phyloP scores from a whole-genome alignment of 371 early-diverging fungal genomes.

The Lichtheimia corymbifera region DNA sequence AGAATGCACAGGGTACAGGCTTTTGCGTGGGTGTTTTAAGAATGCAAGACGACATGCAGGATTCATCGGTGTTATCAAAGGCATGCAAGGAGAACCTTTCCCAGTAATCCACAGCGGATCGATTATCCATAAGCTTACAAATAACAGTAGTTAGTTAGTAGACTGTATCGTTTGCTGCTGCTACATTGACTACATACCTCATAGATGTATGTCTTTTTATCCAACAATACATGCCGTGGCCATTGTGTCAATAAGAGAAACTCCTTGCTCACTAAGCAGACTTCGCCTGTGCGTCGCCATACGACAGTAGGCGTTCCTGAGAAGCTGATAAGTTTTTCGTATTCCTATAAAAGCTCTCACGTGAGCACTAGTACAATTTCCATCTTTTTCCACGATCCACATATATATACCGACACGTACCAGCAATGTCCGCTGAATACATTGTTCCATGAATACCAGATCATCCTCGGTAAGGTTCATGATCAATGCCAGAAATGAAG shows the following conservation, averaged over 20 bases:
- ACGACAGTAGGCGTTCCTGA: constrained; percentile 96
- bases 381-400: constrained; percentile 8
- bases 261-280: constrained; percentile 89
- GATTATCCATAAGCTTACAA: constrained; percentile 81
- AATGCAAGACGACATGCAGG: constrained; percentile 78
- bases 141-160: constrained; percentile 12
- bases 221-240: constrained; percentile 74
- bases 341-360: constrained; percentile 62
- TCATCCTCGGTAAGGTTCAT: constrained; percentile 91
- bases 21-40: constrained; percentile 65
- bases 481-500: constrained; percentile 86
- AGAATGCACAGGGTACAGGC: constrained; percentile 82
- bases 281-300: constrained; percentile 93
- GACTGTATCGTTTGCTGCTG: constrained; percentile 2
- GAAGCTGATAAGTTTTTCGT: constrained; percentile 84
- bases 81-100: constrained; percentile 88
- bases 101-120: constrained; percentile 91
- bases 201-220: constrained; percentile 77
- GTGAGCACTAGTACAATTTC: neutral
- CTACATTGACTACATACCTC: constrained; percentile 44
- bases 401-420: constrained; percentile 58
- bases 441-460: constrained; percentile 87
- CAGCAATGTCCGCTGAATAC: constrained; percentile 81
- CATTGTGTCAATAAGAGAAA: constrained; percentile 88
- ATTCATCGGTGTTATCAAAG: constrained; percentile 84